These are phyloP conservation scores for Proliferodiscus dingleyae DNA, from an alignment of 2,329 filamentous ascomycete species.

Conservation along the genomic window DNA sequence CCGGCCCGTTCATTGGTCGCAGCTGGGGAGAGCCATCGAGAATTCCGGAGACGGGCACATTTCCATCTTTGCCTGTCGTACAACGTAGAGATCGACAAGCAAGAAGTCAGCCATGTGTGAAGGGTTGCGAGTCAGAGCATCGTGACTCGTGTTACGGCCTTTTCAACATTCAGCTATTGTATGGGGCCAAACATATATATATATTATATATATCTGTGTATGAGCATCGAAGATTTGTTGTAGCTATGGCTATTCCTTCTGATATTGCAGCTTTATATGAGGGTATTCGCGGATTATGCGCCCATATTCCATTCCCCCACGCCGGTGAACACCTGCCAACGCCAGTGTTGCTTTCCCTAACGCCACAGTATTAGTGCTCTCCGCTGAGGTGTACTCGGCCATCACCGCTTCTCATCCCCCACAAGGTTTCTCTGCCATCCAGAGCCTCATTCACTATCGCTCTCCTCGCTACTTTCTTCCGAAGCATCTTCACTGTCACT, in stretches of 20 bases:
- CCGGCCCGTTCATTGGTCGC: neutral
- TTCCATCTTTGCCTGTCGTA: too few species aligned
- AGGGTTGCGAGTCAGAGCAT: too few species aligned
- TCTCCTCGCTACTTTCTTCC: conserved; percentile 19
- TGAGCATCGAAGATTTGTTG: too few species aligned
- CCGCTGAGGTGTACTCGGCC: neutral
- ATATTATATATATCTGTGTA: too few species aligned
- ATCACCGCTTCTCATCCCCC: neutral
- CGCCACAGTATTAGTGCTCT: neutral
- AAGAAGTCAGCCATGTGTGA: too few species aligned
- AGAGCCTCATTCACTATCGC: conserved; percentile 13
- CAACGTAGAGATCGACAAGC: too few species aligned
- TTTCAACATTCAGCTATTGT: too few species aligned
- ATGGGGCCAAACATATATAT: too few species aligned
- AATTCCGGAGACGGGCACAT: too few species aligned
- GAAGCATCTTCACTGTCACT: conserved; percentile 18
- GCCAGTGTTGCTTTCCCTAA: neutral
- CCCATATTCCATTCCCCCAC: neutral
- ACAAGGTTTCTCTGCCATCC: neutral
- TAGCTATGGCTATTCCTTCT: too few species aligned
- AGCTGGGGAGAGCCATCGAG: neutral
- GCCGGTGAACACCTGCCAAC: neutral
- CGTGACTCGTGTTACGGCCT: too few species aligned
- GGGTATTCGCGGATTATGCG: neutral
- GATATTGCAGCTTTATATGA: too few species aligned